Evolutionary conservation across 305 asterid genomes (phyloP), one percentile per base, ranked within the genome.

Genomic region (Solanum aculeatissimum): DNA sequence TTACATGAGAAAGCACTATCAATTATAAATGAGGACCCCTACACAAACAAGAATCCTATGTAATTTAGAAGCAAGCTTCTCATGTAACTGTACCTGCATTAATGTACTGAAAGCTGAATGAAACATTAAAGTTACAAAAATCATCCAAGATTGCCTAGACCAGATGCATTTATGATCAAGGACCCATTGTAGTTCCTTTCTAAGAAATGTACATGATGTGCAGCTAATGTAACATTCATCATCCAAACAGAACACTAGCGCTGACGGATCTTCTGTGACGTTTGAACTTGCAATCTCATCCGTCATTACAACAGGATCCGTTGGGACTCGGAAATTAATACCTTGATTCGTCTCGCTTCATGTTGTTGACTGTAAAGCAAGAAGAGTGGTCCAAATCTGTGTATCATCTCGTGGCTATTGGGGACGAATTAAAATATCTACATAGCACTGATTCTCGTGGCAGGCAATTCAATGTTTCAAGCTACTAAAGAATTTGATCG

Each of bases 1-100:
- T 87, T 93, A 25, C 94, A 93, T 57, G 91, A 87, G 77, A 87
- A 89, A 90, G 92, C 95, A 9, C 32, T 90, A 80, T 83, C 95
- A 18, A 90, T 95, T 58, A 89, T 88, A n/a, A 88, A 92, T 90
- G 94, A 97, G 27, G 83, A 90, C 86, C 95, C 35, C 5, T 10
- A 1, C 4, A 21, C 9, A 89, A 90, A 87, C 82, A 89, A 89
- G 84, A 81, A 60, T 89, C 92, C 1, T 85, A 82, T 62, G 92
- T 91, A 78, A 89, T 91, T 91, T 53, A 92, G 3, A 84, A 92
- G 90, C 62, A 75, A 75, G 9, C 13, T 75, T 75, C 81, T 49
- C 62, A 43, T 77, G 65, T 77, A 32, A 18, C 19, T 75, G 43
- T 75, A 75, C 32, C 7, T 11, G 78, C 74, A 62, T 43, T 38